Percentiles rank a stretch among this genome's conserved stretches.
Evolutionary conservation across 352 stramenopile species (phyloP).

Genomic region (Sclerospora graminicola): DNA sequence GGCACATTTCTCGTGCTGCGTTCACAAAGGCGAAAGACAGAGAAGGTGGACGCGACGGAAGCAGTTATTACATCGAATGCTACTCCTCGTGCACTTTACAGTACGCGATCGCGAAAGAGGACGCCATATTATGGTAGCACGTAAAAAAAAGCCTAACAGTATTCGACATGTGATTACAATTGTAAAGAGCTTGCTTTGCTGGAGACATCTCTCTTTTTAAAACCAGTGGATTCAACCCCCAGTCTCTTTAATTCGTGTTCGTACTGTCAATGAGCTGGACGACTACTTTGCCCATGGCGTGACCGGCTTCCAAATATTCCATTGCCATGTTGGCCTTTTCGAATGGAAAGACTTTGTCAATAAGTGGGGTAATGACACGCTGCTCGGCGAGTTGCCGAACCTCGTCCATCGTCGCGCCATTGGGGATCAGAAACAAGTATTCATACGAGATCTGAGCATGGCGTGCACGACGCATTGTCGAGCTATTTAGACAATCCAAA

Average conservation of each 20-base stretch:
- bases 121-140: slow-evolving; percentile 42
- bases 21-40: slow-evolving; percentile 68
- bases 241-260: slow-evolving; percentile 5
- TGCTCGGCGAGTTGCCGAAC: slow-evolving; percentile 36
- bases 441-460: slow-evolving; percentile 44
- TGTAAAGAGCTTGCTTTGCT: not conserved
- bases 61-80: slow-evolving; percentile 44
- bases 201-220: not conserved
- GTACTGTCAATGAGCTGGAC: slow-evolving; percentile 33
- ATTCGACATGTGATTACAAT: too few relatives aligned
- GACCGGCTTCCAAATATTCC: slow-evolving; percentile 52
- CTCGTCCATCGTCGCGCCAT: slow-evolving; percentile 38
- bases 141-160: not conserved
- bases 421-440: slow-evolving; percentile 34
- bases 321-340: slow-evolving; percentile 51
- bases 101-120: slow-evolving; percentile 37
- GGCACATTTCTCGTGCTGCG: slow-evolving; percentile 72
- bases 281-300: slow-evolving; percentile 56
- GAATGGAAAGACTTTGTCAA: slow-evolving; percentile 64
- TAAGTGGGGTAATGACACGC: slow-evolving; percentile 33
- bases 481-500: slow-evolving; percentile 52
- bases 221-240: not conserved
- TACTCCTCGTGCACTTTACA: slow-evolving; percentile 57
- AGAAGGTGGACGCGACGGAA: slow-evolving; percentile 72
- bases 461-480: slow-evolving; percentile 38